Evolutionary conservation across 129 eudicot species (phyloP).

Genomic region (Chrysanthemum seticuspe): DNA sequence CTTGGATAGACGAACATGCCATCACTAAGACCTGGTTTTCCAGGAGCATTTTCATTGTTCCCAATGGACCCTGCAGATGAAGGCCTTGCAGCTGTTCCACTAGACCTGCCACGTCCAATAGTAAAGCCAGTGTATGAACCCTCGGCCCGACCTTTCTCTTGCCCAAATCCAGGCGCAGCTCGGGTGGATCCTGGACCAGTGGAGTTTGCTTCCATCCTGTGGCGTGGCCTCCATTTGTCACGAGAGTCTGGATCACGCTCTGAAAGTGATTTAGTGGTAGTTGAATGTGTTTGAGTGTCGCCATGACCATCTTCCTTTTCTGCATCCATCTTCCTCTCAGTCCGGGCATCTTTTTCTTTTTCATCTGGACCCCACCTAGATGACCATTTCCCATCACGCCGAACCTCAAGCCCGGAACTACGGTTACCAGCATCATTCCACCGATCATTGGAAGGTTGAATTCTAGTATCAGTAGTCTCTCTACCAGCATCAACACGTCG

Average conservation of each 20-base stretch:
- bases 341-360: constrained; percentile 73
- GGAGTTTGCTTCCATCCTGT: constrained; percentile 73
- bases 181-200: constrained; percentile 57
- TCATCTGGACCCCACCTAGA: constrained; percentile 98
- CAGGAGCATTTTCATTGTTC: constrained; percentile 51
- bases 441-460: constrained; percentile 57
- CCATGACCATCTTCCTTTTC: constrained; percentile 67
- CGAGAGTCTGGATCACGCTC: constrained; percentile 85
- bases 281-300: constrained; percentile 47
- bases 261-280: constrained; percentile 42
- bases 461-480: constrained; percentile 57
- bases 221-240: constrained; percentile 99
- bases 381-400: constrained; percentile 91
- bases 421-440: constrained; percentile 75
- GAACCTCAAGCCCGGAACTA: constrained; percentile 47
- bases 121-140: constrained; percentile 68
- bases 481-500: constrained; percentile 70
- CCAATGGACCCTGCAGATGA: constrained; percentile 54
- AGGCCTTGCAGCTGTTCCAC: constrained; percentile 40
- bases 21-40: constrained; percentile 40
- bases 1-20: constrained; percentile 67
- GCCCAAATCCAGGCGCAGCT: constrained; percentile 96
- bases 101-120: constrained; percentile 82
- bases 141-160: constrained; percentile 66
- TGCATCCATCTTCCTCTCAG: constrained; percentile 53